Evolutionary conservation across 306 rosid genomes (phyloP).

Genomic region (Gillenia trifoliata): DNA sequence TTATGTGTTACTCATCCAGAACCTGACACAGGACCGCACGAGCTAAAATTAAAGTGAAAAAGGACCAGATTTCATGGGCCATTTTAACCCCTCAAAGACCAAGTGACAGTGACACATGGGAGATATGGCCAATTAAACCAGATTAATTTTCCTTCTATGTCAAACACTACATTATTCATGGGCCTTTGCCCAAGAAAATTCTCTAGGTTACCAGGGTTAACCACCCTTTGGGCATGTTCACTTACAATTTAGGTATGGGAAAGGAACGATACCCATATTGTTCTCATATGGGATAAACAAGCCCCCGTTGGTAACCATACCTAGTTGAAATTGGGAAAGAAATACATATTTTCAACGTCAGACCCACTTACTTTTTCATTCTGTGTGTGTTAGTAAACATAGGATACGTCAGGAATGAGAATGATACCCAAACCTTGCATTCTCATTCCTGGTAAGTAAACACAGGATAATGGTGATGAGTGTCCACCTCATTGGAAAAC

Average conservation of each 20-base stretch:
- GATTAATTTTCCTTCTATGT: neutral
- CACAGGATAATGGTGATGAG: neutral
- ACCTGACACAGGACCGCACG: neutral
- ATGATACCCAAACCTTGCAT: neutral
- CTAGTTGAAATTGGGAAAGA: neutral
- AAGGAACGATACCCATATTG: neutral
- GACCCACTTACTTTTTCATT: neutral
- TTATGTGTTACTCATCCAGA: neutral
- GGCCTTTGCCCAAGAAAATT: neutral
- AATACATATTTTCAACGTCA: neutral
- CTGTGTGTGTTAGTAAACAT: neutral
- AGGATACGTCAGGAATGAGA: neutral
- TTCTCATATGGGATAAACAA: neutral
- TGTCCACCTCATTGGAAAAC: constrained; percentile 4
- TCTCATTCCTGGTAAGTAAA: neutral
- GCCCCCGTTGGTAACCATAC: neutral
- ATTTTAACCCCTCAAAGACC: neutral
- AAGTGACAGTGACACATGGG: neutral
- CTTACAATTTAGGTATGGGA: neutral
- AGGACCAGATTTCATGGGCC: neutral
- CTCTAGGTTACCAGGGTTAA: neutral
- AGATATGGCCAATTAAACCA: neutral
- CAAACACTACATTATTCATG: neutral
- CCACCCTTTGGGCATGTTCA: neutral
- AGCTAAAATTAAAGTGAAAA: neutral